Percentiles rank a stretch among this genome's conserved stretches.
These are phyloP conservation scores for Sclerotinia borealis DNA, from an alignment of 2,329 filamentous ascomycete species.

Conservation along the genomic window DNA sequence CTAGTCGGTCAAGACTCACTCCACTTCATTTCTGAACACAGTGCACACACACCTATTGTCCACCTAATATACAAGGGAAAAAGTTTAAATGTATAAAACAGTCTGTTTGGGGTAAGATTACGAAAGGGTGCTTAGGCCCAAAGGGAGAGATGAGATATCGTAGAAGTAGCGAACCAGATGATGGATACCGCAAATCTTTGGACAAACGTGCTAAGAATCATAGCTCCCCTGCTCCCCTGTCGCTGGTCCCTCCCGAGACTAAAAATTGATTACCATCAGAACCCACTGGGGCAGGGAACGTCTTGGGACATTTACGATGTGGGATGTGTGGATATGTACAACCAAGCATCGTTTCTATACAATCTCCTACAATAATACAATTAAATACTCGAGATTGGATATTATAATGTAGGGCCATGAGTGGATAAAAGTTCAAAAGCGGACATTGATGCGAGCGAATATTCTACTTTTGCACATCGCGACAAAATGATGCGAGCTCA, in stretches of 20 bases:
- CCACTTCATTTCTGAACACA: constrained; percentile 1
- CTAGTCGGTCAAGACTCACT: constrained; percentile 10
- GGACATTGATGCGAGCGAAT: not conserved
- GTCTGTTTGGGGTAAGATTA: constrained; percentile 9
- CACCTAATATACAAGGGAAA: not conserved
- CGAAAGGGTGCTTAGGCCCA: not conserved
- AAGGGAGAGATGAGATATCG: constrained; percentile 3
- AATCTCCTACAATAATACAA: not conserved
- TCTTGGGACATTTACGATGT: not conserved
- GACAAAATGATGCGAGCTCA: not conserved
- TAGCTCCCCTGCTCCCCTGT: not conserved
- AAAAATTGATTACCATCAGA: not conserved
- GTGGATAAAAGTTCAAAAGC: not conserved
- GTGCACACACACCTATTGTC: not conserved
- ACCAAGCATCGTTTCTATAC: not conserved
- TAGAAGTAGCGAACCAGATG: constrained; percentile 4
- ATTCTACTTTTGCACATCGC: not conserved
- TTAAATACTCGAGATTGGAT: not conserved
- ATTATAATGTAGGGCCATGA: not conserved
- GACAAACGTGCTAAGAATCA: not conserved
- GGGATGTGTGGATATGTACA: not conserved
- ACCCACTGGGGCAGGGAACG: not conserved
- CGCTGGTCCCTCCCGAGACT: constrained; percentile 6
- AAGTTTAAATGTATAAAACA: not conserved
- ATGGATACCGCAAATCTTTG: not conserved